Base-by-base conservation (phyloP, 1,284 basidiomycete species). In the Cryptococcus hybrid region DNA sequence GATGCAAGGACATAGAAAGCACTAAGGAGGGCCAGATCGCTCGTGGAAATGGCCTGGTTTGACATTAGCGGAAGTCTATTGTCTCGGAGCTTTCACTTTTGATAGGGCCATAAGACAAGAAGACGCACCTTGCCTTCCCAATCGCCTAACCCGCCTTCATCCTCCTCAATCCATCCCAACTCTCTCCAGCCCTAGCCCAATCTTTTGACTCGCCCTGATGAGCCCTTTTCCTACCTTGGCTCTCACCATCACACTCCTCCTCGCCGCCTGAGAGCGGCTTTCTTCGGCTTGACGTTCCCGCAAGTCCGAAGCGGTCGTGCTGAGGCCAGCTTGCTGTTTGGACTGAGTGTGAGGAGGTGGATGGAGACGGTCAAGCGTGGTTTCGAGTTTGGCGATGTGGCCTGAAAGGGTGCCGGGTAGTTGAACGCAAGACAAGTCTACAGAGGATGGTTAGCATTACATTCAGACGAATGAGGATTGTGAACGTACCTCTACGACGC, bases 301-400 rank as follows among this genome's bases (percentile, higher is more conserved):
- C 0, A 75, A 52, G 45, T 76, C 72, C 3, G 56, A 57, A 1
- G 65, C 67, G 7, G 73, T 76, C 47, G 68, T 67, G n/a, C 55
- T 67, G 7, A 65, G 60, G 2, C 52, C 54, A 24, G 63, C 58
- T 18, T 55, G 42, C 1, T 47, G 18, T 35, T 35, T 49, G 34
- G 15, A n/a, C 15, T 47, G 4, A 48, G 45, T 15, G 7, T 9
- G 51, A 45, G 52, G 15, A 5, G 65, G 58, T 0, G 73, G 72
- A 45, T 73, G 68, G 3, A 70, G 56, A 7, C 73, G 56, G 56
- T 75, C 72, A 5, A 75, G 60, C 11, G 65, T 61, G 0, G 69
- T 64, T 55, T 73, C 71, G 13, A 74, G 64, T 51, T 74, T 74
- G 56, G 64, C 59, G 4, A 75, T 62, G 54, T 75, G 68, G 15